phyloP scores from a whole-genome alignment of 805 yeast species.

The Pichia scutulata region DNA sequence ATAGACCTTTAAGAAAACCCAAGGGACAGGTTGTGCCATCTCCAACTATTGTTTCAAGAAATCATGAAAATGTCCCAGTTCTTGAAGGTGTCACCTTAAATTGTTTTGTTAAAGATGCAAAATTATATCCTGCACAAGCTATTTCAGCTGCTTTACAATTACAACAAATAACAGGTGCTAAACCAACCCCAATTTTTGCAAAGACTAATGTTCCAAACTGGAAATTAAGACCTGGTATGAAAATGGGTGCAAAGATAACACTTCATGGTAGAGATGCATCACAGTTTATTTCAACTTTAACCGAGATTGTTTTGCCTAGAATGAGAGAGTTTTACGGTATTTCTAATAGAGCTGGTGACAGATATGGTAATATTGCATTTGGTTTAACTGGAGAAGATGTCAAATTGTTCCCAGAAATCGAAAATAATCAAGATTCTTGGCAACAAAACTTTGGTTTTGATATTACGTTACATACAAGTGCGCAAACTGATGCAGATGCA shows the following conservation, averaged over 20 bases:
- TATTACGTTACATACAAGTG: constrained; percentile 76
- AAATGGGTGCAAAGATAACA: constrained; percentile 82
- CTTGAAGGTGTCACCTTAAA: constrained; percentile 63
- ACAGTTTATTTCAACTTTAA: constrained; percentile 77
- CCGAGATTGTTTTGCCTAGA: constrained; percentile 90
- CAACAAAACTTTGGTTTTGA: constrained; percentile 82
- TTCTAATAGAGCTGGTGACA: constrained; percentile 70
- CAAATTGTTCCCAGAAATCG: constrained; percentile 87
- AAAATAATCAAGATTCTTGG: constrained; percentile 83
- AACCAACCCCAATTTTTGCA: constrained; percentile 66
- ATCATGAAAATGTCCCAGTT: constrained; percentile 63
- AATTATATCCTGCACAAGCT: constrained; percentile 61
- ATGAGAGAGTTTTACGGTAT: constrained; percentile 82
- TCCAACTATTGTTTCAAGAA: constrained; percentile 63
- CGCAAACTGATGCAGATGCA: constrained; percentile 87
- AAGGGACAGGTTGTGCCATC: constrained; percentile 67
- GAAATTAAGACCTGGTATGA: constrained; percentile 81
- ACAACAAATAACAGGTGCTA: constrained; percentile 90
- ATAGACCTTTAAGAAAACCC: constrained; percentile 73
- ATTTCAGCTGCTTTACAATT: constrained; percentile 71
- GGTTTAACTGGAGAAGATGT: constrained; percentile 75
- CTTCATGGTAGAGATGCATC: constrained; percentile 74
- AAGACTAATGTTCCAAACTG: constrained; percentile 76
- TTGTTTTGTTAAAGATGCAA: constrained; percentile 68
- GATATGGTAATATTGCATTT: constrained; percentile 76